Percentiles rank a stretch among this genome's conserved stretches.
Conservation (phyloP, 257 asterid genomes). For the Nicotiana otophora region DNA sequence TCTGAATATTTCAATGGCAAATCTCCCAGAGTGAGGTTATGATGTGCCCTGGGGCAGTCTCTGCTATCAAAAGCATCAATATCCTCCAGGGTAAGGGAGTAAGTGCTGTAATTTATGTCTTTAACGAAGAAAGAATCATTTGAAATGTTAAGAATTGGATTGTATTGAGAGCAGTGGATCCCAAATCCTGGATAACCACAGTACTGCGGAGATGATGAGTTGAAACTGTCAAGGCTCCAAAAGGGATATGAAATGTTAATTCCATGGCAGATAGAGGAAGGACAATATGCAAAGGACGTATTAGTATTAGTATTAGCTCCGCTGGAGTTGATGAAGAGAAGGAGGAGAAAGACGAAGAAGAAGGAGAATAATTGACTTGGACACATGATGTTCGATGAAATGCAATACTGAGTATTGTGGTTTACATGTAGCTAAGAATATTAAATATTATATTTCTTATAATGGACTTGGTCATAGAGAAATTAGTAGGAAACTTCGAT, state of each 20-base stretch:
- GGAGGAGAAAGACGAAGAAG: neutral
- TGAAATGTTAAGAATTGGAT: neutral
- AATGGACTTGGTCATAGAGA: neutral
- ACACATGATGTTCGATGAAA: neutral
- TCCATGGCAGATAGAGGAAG: neutral
- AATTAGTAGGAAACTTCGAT: neutral
- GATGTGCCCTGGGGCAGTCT: neutral
- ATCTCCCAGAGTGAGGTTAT: neutral
- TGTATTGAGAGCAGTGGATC: neutral
- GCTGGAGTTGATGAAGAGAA: neutral
- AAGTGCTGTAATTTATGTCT: neutral
- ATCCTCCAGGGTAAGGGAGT: neutral
- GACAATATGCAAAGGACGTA: neutral
- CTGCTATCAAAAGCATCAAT: neutral
- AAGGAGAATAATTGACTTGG: neutral
- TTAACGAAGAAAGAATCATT: neutral
- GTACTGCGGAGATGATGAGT: neutral
- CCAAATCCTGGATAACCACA: constrained; percentile 6
- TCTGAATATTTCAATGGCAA: neutral
- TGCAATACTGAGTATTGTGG: neutral
- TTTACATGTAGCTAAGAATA: neutral
- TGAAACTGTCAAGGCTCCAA: neutral
- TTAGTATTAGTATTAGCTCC: neutral
- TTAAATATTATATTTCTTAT: neutral
- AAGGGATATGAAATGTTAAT: neutral